Conservation (phyloP, 73 alveolate species). For the Paramecium sexaurelia region DNA sequence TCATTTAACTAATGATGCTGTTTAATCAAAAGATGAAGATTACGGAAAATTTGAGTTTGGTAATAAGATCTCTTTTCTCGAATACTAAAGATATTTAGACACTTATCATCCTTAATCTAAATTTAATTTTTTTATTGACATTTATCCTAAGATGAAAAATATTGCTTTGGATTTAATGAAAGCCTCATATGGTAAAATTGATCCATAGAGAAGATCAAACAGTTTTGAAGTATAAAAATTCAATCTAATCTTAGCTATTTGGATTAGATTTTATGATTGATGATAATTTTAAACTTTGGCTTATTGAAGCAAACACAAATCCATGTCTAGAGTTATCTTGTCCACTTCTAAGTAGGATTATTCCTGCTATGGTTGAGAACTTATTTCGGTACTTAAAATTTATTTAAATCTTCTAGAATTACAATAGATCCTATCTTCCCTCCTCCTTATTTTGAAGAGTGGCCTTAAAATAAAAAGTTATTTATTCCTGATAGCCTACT, state of each 20-base stretch:
- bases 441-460: conserved; percentile 52
- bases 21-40: conserved; percentile 71
- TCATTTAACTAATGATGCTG: conserved; percentile 83
- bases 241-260: not conserved
- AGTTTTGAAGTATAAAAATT: conserved; percentile 53
- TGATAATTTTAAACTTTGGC: conserved; percentile 55
- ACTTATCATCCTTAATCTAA: conserved; percentile 39
- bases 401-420: not conserved
- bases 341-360: conserved; percentile 55
- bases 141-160: conserved; percentile 70
- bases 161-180: conserved; percentile 71
- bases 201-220: conserved; percentile 56
- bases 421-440: conserved; percentile 64
- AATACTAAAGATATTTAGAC: conserved; percentile 72
- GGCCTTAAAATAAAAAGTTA: conserved; percentile 60
- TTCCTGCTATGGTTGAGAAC: conserved; percentile 63
- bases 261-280: conserved; percentile 69
- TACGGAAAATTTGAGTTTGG: conserved; percentile 77
- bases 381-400: not conserved
- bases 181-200: conserved; percentile 69
- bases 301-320: conserved; percentile 62
- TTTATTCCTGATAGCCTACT: conserved; percentile 58
- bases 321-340: conserved; percentile 59
- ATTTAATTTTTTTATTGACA: conserved; percentile 63
- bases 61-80: conserved; percentile 72